A percentile compares a stretch with the other conserved stretches of the same genome.
These are phyloP conservation scores for Bryoerythrophyllum caledonicum DNA, from an alignment of 225 moss, liverwort and hornwort species.

Conservation along the genomic window DNA sequence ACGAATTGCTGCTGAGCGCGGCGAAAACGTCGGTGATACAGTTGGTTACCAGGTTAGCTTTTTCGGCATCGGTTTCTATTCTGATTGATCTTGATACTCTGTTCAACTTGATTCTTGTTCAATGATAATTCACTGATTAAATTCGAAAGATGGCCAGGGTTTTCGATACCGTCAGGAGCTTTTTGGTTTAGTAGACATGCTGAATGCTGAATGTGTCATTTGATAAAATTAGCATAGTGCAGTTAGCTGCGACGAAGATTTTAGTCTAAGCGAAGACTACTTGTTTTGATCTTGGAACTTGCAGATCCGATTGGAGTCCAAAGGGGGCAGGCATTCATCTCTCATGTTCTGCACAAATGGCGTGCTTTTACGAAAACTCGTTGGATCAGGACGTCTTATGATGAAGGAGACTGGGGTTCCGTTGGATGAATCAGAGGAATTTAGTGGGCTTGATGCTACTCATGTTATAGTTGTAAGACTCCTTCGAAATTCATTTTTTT, in stretches of 20 bases:
- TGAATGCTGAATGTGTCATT: slow-evolving; percentile 8
- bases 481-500: slow-evolving; percentile 8
- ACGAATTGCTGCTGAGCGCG: slow-evolving; percentile 91
- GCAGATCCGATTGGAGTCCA: slow-evolving; percentile 94
- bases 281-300: slow-evolving; percentile 21
- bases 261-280: background rate
- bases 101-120: background rate
- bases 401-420: slow-evolving; percentile 27
- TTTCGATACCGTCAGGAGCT: background rate
- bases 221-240: background rate
- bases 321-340: slow-evolving; percentile 90
- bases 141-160: background rate
- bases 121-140: background rate
- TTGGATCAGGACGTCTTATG: slow-evolving; percentile 67
- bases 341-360: slow-evolving; percentile 98
- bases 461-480: slow-evolving; percentile 89
- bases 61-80: background rate
- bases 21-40: slow-evolving; percentile 84
- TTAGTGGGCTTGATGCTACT: slow-evolving; percentile 83
- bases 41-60: slow-evolving; percentile 75
- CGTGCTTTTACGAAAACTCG: slow-evolving; percentile 87
- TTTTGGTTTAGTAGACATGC: slow-evolving; percentile 2
- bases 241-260: slow-evolving; percentile 3
- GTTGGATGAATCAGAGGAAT: slow-evolving; percentile 59
- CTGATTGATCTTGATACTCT: background rate